These are phyloP conservation scores for Leccinum subgranulosum DNA, from an alignment of 768 basidiomycete genomes.

Conservation along the genomic window DNA sequence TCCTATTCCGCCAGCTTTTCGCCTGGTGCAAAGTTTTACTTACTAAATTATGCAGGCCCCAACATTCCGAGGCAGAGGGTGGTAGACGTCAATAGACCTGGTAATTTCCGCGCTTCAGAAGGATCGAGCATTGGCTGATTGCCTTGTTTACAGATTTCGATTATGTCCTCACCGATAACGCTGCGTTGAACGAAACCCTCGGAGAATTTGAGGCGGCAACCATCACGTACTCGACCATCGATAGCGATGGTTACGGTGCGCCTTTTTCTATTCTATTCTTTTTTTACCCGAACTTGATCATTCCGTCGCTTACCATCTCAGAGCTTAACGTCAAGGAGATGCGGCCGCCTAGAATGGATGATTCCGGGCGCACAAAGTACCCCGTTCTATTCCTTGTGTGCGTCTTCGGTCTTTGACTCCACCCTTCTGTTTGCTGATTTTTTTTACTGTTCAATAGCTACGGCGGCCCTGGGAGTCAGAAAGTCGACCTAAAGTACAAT, in stretches of 20 bases:
- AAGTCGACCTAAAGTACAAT: conserved; percentile 60
- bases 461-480: conserved; percentile 86
- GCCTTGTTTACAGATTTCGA: conserved; percentile 46
- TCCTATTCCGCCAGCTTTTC: conserved; percentile 76
- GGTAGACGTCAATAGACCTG: conserved; percentile 47
- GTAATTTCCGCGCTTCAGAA: conserved; percentile 30
- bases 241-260: conserved; percentile 77
- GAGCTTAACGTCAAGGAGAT: conserved; percentile 91
- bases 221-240: conserved; percentile 65
- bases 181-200: conserved; percentile 58
- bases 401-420: conserved; percentile 1
- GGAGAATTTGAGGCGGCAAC: conserved; percentile 69
- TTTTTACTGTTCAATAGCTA: conserved; percentile 48
- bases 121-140: not conserved
- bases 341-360: conserved; percentile 89
- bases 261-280: conserved; percentile 1
- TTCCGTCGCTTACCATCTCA: conserved; percentile 32
- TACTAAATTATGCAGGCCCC: conserved; percentile 78
- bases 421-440: not conserved
- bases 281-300: conserved; percentile 9
- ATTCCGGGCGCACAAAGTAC: conserved; percentile 93
- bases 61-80: conserved; percentile 86
- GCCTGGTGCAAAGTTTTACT: conserved; percentile 80
- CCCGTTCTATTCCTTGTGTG: conserved; percentile 90
- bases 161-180: conserved; percentile 70